Conservation (phyloP, 208 protist species). For the Trichomonas gallinae region DNA sequence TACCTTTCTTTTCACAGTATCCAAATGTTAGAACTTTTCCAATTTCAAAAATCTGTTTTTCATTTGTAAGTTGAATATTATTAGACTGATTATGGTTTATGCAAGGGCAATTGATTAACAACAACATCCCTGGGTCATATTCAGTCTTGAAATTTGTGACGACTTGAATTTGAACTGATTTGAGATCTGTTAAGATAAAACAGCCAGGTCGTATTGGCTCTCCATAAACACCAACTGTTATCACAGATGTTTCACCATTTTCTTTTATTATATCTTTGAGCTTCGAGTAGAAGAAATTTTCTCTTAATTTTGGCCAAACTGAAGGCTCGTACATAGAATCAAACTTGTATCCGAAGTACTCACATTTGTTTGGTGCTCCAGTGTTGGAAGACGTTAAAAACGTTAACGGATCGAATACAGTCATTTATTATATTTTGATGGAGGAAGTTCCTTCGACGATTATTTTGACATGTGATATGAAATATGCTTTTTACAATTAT, state of each 20-base stretch:
- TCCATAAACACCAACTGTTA: background rate
- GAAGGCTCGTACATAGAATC: background rate
- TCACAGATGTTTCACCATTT: background rate
- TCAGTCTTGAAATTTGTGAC: background rate
- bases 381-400: background rate
- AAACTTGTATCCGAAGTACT: background rate
- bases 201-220: background rate
- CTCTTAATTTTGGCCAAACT: background rate
- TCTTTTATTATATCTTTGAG: background rate
- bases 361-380: background rate
- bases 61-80: background rate
- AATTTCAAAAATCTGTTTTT: background rate
- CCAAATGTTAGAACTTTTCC: background rate
- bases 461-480: too few species aligned
- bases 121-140: background rate
- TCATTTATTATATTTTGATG: background rate
- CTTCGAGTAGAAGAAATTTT: background rate
- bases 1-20: background rate
- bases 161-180: background rate
- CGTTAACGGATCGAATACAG: background rate
- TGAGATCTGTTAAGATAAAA: background rate
- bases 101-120: background rate
- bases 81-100: background rate
- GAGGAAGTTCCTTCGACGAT: background rate
- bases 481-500: too few species aligned